Percentiles rank a stretch among this genome's conserved stretches.
phyloP scores from a whole-genome alignment of 2,329 filamentous ascomycete genomes.

The Calonectria pseudoreteaudii region DNA sequence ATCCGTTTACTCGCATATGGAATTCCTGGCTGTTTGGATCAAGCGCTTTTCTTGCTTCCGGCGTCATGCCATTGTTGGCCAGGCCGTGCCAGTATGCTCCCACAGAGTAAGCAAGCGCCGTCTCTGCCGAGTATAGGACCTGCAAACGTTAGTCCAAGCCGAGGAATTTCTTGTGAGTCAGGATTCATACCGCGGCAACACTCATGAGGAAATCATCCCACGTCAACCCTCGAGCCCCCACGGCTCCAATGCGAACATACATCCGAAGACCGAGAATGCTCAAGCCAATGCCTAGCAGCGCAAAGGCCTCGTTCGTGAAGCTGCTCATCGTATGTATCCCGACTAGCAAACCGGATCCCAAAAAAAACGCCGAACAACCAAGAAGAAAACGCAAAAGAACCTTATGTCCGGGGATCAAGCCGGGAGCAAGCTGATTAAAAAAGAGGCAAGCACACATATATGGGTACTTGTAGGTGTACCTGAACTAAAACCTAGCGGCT shows the following conservation, averaged over 20 bases:
- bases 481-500: neutral
- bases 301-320: constrained; percentile 50
- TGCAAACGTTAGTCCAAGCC: constrained; percentile 52
- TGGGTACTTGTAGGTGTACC: neutral
- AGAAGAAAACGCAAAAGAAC: neutral
- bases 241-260: constrained; percentile 48
- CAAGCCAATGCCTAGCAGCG: constrained; percentile 49
- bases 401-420: neutral
- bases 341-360: neutral
- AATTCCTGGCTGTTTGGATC: constrained; percentile 57
- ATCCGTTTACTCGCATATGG: constrained; percentile 51
- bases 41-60: constrained; percentile 57
- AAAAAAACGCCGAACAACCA: neutral
- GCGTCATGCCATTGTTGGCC: constrained; percentile 66
- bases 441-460: neutral
- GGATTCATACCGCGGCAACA: constrained; percentile 49
- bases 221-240: constrained; percentile 47
- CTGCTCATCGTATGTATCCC: constrained; percentile 21
- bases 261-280: constrained; percentile 50
- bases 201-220: constrained; percentile 52
- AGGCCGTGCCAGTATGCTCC: constrained; percentile 59
- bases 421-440: constrained; percentile 1
- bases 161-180: constrained; percentile 52
- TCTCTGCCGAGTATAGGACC: constrained; percentile 62
- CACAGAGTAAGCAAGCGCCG: constrained; percentile 60